These are phyloP conservation scores for Scytalidium lignicola DNA, from an alignment of 2,329 filamentous ascomycete species.

Conservation along the genomic window DNA sequence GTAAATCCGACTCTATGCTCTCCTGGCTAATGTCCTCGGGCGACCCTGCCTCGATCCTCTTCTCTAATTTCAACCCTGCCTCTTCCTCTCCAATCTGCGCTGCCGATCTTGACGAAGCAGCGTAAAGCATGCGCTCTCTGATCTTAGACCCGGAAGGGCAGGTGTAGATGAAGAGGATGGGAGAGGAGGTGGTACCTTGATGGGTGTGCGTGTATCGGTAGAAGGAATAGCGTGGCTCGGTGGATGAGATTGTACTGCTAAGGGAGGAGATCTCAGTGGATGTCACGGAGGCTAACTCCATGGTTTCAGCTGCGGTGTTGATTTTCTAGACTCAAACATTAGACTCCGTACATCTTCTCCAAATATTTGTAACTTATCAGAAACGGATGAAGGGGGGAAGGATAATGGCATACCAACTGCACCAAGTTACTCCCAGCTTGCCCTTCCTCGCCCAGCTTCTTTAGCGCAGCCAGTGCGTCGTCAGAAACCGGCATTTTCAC, in stretches of 20 bases:
- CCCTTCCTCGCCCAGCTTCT: constrained; percentile 44
- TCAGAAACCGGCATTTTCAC: constrained; percentile 48
- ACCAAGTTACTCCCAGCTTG: constrained; percentile 42
- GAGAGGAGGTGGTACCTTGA: constrained; percentile 45
- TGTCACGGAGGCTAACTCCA: constrained; percentile 55
- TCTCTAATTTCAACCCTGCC: constrained; percentile 60
- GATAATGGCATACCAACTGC: constrained; percentile 62
- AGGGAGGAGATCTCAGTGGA: constrained; percentile 55
- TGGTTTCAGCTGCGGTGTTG: constrained; percentile 62
- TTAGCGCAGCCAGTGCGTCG: constrained; percentile 60
- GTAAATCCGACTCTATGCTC: constrained; percentile 60
- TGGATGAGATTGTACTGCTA: constrained; percentile 53
- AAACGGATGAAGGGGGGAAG: neutral
- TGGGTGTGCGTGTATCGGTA: constrained; percentile 62
- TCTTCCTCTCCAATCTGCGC: constrained; percentile 61
- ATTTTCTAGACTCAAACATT: constrained; percentile 52
- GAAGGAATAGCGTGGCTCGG: constrained; percentile 73
- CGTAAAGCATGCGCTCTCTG: constrained; percentile 83
- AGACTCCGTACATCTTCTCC: too few relatives aligned
- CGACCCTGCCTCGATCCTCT: constrained; percentile 65
- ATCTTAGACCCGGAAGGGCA: constrained; percentile 69
- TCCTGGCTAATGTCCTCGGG: constrained; percentile 67
- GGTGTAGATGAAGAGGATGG: constrained; percentile 77
- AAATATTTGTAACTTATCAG: neutral
- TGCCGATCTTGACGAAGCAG: constrained; percentile 63